Base-by-base conservation (phyloP, 768 basidiomycete genomes). In the Leccinum pellstonianum region DNA sequence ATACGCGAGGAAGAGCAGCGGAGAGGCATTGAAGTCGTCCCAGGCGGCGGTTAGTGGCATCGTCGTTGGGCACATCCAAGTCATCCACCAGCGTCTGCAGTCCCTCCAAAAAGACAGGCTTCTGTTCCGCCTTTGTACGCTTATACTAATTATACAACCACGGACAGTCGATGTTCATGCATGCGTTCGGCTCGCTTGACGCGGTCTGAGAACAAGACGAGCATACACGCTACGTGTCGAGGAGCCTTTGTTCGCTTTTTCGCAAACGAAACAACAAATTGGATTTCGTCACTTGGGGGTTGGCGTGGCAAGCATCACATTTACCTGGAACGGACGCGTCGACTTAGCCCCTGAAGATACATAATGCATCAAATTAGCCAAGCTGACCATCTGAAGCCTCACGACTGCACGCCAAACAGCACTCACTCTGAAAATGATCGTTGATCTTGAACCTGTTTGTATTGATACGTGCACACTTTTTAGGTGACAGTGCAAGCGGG, bases 151-250 rank as follows among this genome's bases (percentile, higher is more conserved):
- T 82, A 64, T 85, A 97, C 35, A 94, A 72, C 85, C 91, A 89
- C 0, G 88, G 83, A 70, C 95, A 98, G 68, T 97, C 94, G 50
- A 91, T 76, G 8, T 91, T 93, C 66, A 90, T 86, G 73, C 95
- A 98, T 35, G 81, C 72, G 50, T 87, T 81, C 1, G 81, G 79
- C 57, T 93, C 91, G 12, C 73, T 75, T 4, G 78, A 73, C 2
- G 86, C 79, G 0, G 77, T 79, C 3, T 76, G 75, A 4, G 86
- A 77, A 70, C 95, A 98, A 3, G 87, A 84, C 8, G 77, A 76
- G 69, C 95, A 98, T 33, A 94, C 78, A 3, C 74, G 75, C 47
- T 94, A 90, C 4, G 85, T 73, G n/a, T 83, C 76, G 17, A 75
- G 65, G 1, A 90, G 72, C 23, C 82, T 83, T 27, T 73, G 72